Evolutionary conservation across 139 green algal species (phyloP).

Genomic region (Klebsormidium nitens): DNA sequence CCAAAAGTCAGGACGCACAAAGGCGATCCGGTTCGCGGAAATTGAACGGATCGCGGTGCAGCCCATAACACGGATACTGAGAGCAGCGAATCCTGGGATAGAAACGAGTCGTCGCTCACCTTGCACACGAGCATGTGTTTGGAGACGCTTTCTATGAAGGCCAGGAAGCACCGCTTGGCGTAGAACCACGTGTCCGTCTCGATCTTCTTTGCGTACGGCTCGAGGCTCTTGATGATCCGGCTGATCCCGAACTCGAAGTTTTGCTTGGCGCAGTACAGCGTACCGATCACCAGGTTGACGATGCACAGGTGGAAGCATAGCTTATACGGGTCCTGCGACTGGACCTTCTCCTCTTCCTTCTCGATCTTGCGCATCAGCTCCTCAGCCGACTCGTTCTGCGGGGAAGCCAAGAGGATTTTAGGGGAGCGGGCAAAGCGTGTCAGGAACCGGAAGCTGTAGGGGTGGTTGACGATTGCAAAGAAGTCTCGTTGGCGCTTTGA

Average conservation of each 20-base stretch:
- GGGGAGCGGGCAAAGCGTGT: too few relatives aligned
- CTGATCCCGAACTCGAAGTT: conserved; percentile 87
- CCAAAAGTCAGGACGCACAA: too few relatives aligned
- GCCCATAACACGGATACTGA: not conserved
- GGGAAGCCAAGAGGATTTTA: not conserved
- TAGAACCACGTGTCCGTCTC: conserved; percentile 68
- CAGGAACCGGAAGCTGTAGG: too few relatives aligned
- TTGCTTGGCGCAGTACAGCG: conserved; percentile 82
- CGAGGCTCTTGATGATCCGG: conserved; percentile 76
- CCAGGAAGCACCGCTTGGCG: conserved; percentile 66
- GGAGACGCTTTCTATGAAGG: conserved; percentile 70
- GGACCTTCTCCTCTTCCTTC: conserved; percentile 60
- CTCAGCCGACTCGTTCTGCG: conserved; percentile 80
- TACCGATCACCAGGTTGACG: conserved; percentile 89
- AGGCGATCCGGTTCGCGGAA: too few relatives aligned
- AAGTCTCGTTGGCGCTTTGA: too few relatives aligned
- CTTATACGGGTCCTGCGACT: conserved; percentile 49
- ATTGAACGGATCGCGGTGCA: too few relatives aligned
- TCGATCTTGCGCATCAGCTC: conserved; percentile 83
- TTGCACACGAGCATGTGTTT: conserved; percentile 82
- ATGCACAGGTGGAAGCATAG: conserved; percentile 78
- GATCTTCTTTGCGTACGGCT: conserved; percentile 77
- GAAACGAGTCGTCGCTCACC: conserved; percentile 6
- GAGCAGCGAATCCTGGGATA: not conserved
- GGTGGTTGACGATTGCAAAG: too few relatives aligned